phyloP scores from a whole-genome alignment of 73 alveolate species.

The Tetrahymena malaccensis region DNA sequence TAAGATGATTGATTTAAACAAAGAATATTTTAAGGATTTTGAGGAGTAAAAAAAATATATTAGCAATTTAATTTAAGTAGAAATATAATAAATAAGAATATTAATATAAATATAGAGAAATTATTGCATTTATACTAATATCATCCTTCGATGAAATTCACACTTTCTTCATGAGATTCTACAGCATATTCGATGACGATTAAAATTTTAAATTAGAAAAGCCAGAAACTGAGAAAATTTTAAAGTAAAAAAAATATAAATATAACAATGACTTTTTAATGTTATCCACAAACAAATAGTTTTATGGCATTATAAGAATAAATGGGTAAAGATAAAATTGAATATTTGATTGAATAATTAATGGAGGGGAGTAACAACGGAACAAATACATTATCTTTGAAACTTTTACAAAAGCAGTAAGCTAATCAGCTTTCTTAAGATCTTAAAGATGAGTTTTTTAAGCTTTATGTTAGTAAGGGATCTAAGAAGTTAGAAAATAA shows the following conservation, averaged over 20 bases:
- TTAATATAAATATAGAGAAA: not conserved
- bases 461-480: not conserved
- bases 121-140: not conserved
- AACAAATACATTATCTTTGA: not conserved
- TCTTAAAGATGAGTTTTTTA: not conserved
- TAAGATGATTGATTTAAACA: not conserved
- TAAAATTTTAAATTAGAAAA: not conserved
- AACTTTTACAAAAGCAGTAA: not conserved
- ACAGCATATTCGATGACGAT: not conserved
- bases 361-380: not conserved
- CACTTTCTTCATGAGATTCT: not conserved
- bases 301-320: not conserved
- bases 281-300: not conserved
- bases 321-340: not conserved
- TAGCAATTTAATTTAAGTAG: not conserved
- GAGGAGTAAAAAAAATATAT: not conserved
- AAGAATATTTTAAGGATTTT: not conserved
- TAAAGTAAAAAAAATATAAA: not conserved
- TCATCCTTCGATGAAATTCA: not conserved
- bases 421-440: not conserved
- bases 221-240: not conserved
- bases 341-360: not conserved
- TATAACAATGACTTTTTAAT: too few species aligned
- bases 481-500: not conserved
- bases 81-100: not conserved